These are phyloP conservation scores for Suillus plorans DNA, from an alignment of 768 basidiomycete species.

Conservation along the genomic window DNA sequence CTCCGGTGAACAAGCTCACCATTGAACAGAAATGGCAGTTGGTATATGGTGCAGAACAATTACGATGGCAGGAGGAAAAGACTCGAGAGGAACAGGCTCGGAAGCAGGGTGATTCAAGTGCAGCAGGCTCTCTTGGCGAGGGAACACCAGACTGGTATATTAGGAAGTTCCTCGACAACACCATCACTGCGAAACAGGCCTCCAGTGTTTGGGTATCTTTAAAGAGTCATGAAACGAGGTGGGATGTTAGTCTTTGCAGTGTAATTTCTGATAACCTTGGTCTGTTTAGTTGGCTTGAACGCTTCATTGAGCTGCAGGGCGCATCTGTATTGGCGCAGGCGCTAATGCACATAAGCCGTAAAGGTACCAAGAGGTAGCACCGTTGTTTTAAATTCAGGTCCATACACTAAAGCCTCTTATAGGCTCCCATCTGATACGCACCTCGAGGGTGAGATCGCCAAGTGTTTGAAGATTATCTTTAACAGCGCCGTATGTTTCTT, in stretches of 20 bases:
- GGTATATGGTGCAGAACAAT: conserved; percentile 79
- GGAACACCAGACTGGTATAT: conserved; percentile 93
- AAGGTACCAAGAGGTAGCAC: conserved; percentile 58
- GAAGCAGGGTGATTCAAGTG: conserved; percentile 60
- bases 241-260: conserved; percentile 21
- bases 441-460: conserved; percentile 86
- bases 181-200: conserved; percentile 80
- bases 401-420: conserved; percentile 8
- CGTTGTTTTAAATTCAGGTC: background rate
- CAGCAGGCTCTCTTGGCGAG: conserved; percentile 50
- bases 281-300: conserved; percentile 68
- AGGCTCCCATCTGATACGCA: conserved; percentile 50
- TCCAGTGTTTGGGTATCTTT: conserved; percentile 72
- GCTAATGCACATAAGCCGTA: conserved; percentile 73
- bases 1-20: conserved; percentile 54
- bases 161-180: conserved; percentile 83
- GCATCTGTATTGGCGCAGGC: conserved; percentile 81
- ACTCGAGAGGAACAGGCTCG: conserved; percentile 60
- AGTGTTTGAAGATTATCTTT: conserved; percentile 81
- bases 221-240: conserved; percentile 82
- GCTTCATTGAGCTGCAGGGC: conserved; percentile 77
- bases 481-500: conserved; percentile 53
- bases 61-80: conserved; percentile 75
- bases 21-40: conserved; percentile 92
- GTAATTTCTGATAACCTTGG: conserved; percentile 16